Percentiles rank a stretch among this genome's conserved stretches.
Evolutionary conservation across 2,329 filamentous ascomycete genomes (phyloP).

Genomic region (Fusarium acutatum): DNA sequence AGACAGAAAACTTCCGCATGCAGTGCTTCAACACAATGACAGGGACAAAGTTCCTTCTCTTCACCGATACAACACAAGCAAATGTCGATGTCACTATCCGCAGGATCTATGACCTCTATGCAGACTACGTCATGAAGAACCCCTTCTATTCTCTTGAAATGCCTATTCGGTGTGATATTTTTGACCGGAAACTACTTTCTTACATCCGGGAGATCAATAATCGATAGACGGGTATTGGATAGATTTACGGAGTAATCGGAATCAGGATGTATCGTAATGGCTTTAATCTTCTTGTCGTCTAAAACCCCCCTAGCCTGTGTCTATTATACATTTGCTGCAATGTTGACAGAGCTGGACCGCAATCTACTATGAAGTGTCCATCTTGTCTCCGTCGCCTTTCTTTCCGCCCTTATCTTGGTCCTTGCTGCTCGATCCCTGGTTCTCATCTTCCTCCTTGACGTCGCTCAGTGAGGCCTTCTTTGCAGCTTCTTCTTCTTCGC

Average conservation of each 20-base stretch:
- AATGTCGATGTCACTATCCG: slow-evolving; percentile 86
- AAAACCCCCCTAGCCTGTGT: slow-evolving; percentile 38
- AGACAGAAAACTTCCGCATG: slow-evolving; percentile 92
- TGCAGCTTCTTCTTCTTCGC: slow-evolving; percentile 76
- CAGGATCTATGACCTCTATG: slow-evolving; percentile 92
- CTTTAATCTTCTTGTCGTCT: slow-evolving; percentile 40
- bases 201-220: slow-evolving; percentile 80
- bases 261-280: slow-evolving; percentile 34
- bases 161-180: slow-evolving; percentile 94
- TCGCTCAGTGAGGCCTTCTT: slow-evolving; percentile 81
- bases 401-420: slow-evolving; percentile 70
- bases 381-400: slow-evolving; percentile 77
- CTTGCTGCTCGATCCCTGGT: slow-evolving; percentile 68
- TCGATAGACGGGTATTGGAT: slow-evolving; percentile 48
- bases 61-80: slow-evolving; percentile 87
- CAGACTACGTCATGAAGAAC: slow-evolving; percentile 99
- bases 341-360: slow-evolving; percentile 37
- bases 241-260: slow-evolving; percentile 20
- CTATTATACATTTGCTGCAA: slow-evolving; percentile 49
- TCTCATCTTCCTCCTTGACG: slow-evolving; percentile 82
- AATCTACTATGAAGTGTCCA: slow-evolving; percentile 78
- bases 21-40: slow-evolving; percentile 97
- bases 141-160: slow-evolving; percentile 98
- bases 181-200: slow-evolving; percentile 84
- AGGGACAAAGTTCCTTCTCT: slow-evolving; percentile 93